These are phyloP conservation scores for Colletotrichum cuscutae DNA, from an alignment of 2,329 filamentous ascomycete genomes.

Conservation along the genomic window DNA sequence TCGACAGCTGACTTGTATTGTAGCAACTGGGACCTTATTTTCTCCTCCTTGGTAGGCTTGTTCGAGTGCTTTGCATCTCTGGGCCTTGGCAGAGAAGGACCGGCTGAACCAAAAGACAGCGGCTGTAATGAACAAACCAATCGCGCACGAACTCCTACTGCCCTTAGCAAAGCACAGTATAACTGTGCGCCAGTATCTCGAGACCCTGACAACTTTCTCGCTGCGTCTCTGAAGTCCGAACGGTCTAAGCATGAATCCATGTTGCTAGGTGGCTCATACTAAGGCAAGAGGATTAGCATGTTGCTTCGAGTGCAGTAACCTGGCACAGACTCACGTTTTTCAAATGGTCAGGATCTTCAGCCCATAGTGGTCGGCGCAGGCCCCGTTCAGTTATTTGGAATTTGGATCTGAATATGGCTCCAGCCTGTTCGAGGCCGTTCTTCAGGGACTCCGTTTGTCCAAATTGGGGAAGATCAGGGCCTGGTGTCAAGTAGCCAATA, in stretches of 20 bases:
- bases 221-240: conserved; percentile 78
- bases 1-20: conserved; percentile 46
- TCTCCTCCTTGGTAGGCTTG: conserved; percentile 46
- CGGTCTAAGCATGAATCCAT: conserved; percentile 76
- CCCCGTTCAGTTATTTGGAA: conserved; percentile 80
- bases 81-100: conserved; percentile 58
- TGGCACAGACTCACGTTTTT: conserved; percentile 58
- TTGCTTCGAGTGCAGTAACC: not conserved
- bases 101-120: conserved; percentile 72
- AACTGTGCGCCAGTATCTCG: conserved; percentile 90
- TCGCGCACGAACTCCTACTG: conserved; percentile 82
- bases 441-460: conserved; percentile 80
- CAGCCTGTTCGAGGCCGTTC: conserved; percentile 78
- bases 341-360: conserved; percentile 71
- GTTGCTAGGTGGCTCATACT: conserved; percentile 69
- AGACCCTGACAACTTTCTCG: conserved; percentile 78
- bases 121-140: conserved; percentile 92
- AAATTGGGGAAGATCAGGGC: conserved; percentile 76
- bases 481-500: conserved; percentile 74
- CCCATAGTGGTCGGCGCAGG: conserved; percentile 78
- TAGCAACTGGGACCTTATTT: conserved; percentile 51
- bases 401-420: conserved; percentile 72
- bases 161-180: conserved; percentile 87
- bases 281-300: conserved; percentile 37
- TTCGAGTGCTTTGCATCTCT: conserved; percentile 43